A percentile compares a stretch with the other conserved stretches of the same genome.
These are phyloP conservation scores for Wickerhamiella domercqiae DNA, from an alignment of 805 yeast species.

Conservation along the genomic window DNA sequence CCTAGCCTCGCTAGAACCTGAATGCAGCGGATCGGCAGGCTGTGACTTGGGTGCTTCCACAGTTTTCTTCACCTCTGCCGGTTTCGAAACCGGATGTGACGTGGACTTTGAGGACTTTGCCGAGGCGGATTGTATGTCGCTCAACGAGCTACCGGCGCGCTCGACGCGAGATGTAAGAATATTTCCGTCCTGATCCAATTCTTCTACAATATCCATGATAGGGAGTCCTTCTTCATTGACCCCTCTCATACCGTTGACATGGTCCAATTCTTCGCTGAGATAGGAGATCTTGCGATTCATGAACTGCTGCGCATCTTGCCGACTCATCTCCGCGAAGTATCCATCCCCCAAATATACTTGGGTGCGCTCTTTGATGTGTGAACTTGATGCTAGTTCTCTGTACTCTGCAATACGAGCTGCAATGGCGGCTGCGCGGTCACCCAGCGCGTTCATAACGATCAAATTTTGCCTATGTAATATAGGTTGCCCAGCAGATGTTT, in stretches of 20 bases:
- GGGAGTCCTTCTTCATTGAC: constrained; percentile 38
- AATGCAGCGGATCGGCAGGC: background rate
- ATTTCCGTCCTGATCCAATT: constrained; percentile 71
- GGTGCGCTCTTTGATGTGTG: constrained; percentile 1
- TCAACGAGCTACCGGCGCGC: constrained; percentile 19
- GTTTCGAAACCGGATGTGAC: background rate
- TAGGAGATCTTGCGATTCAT: constrained; percentile 10
- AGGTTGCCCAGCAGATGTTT: no score
- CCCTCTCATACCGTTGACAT: constrained; percentile 10
- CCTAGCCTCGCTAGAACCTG: background rate
- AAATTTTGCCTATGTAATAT: no score
- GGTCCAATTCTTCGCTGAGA: constrained; percentile 8
- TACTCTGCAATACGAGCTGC: constrained; percentile 8
- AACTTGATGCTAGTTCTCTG: constrained; percentile 1
- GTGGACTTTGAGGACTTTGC: background rate
- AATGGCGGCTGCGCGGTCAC: constrained; percentile 2
- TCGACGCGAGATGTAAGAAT: constrained; percentile 34
- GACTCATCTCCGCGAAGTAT: constrained; percentile 18
- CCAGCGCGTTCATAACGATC: background rate
- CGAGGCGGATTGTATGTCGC: background rate
- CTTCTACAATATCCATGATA: constrained; percentile 71
- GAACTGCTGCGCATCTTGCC: constrained; percentile 12
- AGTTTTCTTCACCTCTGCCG: background rate
- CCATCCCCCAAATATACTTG: constrained; percentile 20
- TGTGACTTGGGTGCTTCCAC: no score